Evolutionary conservation across 2,329 filamentous ascomycete genomes (phyloP), one percentile per base, ranked within the genome.

Genomic region (Escovopsis sp.): DNA sequence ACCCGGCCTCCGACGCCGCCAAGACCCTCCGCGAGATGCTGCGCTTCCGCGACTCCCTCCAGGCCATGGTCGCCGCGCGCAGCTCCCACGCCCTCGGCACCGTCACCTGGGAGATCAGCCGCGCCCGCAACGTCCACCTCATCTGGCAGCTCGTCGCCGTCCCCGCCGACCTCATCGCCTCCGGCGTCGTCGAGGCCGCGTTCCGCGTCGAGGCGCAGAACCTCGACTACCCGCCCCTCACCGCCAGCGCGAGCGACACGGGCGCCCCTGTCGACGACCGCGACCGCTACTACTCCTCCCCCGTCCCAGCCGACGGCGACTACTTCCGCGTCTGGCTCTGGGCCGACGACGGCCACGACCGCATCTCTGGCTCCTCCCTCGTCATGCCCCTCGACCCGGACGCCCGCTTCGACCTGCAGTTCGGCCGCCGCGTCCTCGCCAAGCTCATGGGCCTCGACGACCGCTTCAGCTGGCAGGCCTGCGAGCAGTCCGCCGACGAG

Each of bases 131-230:
- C 36, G 76, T 96, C 37, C 90, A 98, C 53, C 69, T 79, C 1
- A 88, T 96, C 51, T 94, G 87, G 90, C 92, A 98, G 57, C 80
- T 92, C 45, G 62, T 96, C 21, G 85, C 90, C 1, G 65, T 92
- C 1, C 72, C 80, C 0, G 63, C 70, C 0, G 67, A 79, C 9
- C 61, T 84, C 31, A 70, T 94, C 34, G 62, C 60, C 15, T 74
- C 75, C 32, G 81, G 82, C 0, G 65, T 93, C 2, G 82, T 93
- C 0, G 85, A 94, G 53, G 84, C 82, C 0, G 88, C 79, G 0
- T 94, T 98, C 61, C 78, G 79, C 35, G 82, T 92, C 2, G 76
- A 94, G 51, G 86, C 85, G 0, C 81, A 93, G 53, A 92, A 93
- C 45, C 52, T 65, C 32, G 55, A 63, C 37, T 69, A 72, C 37